These are phyloP conservation scores for Clarireedia sp. DNA, from an alignment of 2,329 filamentous ascomycete species.

Conservation along the genomic window DNA sequence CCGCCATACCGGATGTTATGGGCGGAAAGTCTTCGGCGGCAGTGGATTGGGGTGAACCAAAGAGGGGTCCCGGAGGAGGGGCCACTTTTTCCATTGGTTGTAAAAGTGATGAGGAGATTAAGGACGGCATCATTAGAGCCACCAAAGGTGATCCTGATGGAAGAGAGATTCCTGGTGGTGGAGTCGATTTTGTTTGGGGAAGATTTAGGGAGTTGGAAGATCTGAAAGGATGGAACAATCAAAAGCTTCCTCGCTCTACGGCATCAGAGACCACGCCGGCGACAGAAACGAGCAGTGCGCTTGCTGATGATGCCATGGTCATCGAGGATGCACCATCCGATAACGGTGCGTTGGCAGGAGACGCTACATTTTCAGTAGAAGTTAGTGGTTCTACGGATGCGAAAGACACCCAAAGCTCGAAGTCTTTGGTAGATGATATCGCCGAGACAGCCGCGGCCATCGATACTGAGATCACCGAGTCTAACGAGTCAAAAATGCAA, in stretches of 20 bases:
- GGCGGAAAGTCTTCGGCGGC: constrained; percentile 60
- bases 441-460: not conserved
- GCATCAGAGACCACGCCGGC: not conserved
- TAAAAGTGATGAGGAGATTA: constrained; percentile 50
- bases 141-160: constrained; percentile 51
- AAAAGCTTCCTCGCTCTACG: constrained; percentile 28
- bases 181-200: constrained; percentile 60
- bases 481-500: not conserved
- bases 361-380: not conserved
- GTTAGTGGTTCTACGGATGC: not conserved
- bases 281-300: not conserved
- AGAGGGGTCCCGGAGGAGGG: constrained; percentile 47
- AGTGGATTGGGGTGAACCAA: constrained; percentile 83
- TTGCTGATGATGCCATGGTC: no score
- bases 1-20: constrained; percentile 45
- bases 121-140: constrained; percentile 47
- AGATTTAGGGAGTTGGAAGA: constrained; percentile 59
- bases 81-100: constrained; percentile 51
- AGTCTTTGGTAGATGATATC: not conserved
- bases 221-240: constrained; percentile 59
- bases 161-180: constrained; percentile 47
- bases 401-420: not conserved
- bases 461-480: not conserved
- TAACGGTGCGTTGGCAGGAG: not conserved
- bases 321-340: no score